Evolutionary conservation across 805 yeast genomes (phyloP), one percentile per base, ranked within the genome.

Genomic region (Candida mattraensis): DNA sequence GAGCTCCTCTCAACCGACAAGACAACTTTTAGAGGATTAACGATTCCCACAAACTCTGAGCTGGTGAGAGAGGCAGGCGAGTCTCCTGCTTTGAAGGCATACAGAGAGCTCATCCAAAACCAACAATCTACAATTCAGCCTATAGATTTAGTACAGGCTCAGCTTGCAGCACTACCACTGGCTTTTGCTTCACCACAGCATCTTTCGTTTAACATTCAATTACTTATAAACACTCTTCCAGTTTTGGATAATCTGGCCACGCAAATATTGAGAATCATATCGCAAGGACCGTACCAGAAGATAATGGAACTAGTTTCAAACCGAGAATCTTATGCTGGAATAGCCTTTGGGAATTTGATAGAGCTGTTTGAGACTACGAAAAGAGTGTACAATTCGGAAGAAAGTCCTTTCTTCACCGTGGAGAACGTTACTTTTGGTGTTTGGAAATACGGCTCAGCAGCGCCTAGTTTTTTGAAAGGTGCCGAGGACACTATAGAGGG

Each of bases 201-300:
- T 44, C 58, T 77, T 17, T 78, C 83, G 1, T 72, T 78, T 15
- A 72, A 85, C 49, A 71, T 79, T 13, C 87, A 83, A 52, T 64
- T 83, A 25, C 64, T 80, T 18, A 65, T 83, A 36, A 80, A 81
- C 47, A 73, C 88, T 0, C 61, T 88, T 26, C 89, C 94, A 0
- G 74, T 86, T 1, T 62, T 89, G 41, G 96, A 88, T 53, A 86
- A 86, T 47, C 68, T 89, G 35, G 78, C 96, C 0, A 76, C 88
- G 1, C 97, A 89, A 55, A 66, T 89, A 13, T 65, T 89, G 35
- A 69, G 93, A 43, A 67, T 82, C 2, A 75, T 88, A 24, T 83
- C 86, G 7, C 69, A 75, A 17, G 83, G 83, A 4, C 83, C 94
- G 3, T 83, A 83, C 52, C 87, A 85, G 51, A 85, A 83, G 32